These are phyloP conservation scores for Persicaria maculosa DNA, from an alignment of 148 eudicot genomes.

Conservation along the genomic window DNA sequence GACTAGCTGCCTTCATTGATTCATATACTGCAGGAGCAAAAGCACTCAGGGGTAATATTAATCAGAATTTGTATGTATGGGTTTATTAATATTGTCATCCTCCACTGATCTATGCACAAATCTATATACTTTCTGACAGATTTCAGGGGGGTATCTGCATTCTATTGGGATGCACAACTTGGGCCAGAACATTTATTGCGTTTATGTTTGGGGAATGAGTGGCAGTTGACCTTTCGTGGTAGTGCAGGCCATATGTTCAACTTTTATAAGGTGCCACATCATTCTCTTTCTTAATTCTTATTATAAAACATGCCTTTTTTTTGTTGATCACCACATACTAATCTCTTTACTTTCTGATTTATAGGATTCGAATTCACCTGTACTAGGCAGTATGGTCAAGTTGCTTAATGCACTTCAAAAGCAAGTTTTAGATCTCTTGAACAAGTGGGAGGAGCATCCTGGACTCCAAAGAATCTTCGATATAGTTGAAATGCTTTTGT, in stretches of 20 bases:
- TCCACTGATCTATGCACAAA: background rate
- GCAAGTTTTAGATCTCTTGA: slow-evolving; percentile 37
- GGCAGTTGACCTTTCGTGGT: slow-evolving; percentile 28
- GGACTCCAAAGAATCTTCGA: slow-evolving; percentile 73
- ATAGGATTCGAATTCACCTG: slow-evolving; percentile 75
- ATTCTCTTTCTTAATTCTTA: background rate
- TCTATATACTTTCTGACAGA: slow-evolving; percentile 33
- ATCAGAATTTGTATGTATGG: background rate
- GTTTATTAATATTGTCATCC: background rate
- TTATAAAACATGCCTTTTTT: background rate
- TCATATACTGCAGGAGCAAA: slow-evolving; percentile 64
- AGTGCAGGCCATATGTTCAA: slow-evolving; percentile 35
- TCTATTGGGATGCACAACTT: slow-evolving; percentile 57
- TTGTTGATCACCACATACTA: background rate
- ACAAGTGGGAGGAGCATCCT: slow-evolving; percentile 66
- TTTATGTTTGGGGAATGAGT: slow-evolving; percentile 73
- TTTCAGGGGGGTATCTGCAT: slow-evolving; percentile 44
- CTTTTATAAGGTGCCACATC: slow-evolving; percentile 66
- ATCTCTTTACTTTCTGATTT: slow-evolving; percentile 9
- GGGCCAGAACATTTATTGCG: slow-evolving; percentile 73
- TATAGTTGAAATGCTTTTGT: slow-evolving; percentile 67
- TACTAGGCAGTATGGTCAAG: slow-evolving; percentile 72
- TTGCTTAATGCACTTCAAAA: slow-evolving; percentile 43
- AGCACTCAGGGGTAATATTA: slow-evolving; percentile 42
- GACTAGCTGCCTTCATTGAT: slow-evolving; percentile 44